These are phyloP conservation scores for Tetrapisispora taiwanensis DNA, from an alignment of 805 yeast genomes.

Conservation along the genomic window DNA sequence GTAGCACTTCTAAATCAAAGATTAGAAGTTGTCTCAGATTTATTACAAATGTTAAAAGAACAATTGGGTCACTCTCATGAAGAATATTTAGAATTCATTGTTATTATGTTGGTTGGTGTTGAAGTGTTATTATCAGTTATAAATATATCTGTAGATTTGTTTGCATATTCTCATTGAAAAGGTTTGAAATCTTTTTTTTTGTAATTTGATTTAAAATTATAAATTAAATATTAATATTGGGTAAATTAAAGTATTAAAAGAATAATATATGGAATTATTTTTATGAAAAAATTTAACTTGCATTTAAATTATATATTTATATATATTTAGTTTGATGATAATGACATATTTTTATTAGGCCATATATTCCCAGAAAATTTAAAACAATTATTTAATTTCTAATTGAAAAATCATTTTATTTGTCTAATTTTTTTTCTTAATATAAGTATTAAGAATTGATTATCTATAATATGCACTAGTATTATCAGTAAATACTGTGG, in stretches of 20 bases:
- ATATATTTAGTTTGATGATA: too few species aligned
- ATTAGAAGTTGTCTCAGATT: slow-evolving; percentile 84
- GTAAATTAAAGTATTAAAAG: not conserved
- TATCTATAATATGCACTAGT: not conserved
- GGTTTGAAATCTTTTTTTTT: not conserved
- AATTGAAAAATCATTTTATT: too few species aligned
- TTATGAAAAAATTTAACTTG: too few species aligned
- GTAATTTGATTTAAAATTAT: too few species aligned
- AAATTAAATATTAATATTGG: not conserved
- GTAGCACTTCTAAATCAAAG: slow-evolving; percentile 85
- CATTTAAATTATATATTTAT: too few species aligned
- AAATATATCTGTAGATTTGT: slow-evolving; percentile 58
- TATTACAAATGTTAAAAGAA: slow-evolving; percentile 91
- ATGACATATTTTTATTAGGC: too few species aligned
- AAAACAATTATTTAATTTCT: too few species aligned
- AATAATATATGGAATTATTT: too few species aligned
- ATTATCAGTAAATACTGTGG: slow-evolving; percentile 56
- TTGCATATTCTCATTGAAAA: slow-evolving; percentile 22
- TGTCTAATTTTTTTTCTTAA: not conserved
- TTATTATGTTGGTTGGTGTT: slow-evolving; percentile 81
- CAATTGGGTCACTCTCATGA: slow-evolving; percentile 92
- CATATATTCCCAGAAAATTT: too few species aligned
- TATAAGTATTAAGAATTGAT: too few species aligned
- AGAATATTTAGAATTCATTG: slow-evolving; percentile 84
- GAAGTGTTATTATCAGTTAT: slow-evolving; percentile 83